Evolutionary conservation across 305 asterid genomes (phyloP).

Genomic region (Caryopteris hybrid): DNA sequence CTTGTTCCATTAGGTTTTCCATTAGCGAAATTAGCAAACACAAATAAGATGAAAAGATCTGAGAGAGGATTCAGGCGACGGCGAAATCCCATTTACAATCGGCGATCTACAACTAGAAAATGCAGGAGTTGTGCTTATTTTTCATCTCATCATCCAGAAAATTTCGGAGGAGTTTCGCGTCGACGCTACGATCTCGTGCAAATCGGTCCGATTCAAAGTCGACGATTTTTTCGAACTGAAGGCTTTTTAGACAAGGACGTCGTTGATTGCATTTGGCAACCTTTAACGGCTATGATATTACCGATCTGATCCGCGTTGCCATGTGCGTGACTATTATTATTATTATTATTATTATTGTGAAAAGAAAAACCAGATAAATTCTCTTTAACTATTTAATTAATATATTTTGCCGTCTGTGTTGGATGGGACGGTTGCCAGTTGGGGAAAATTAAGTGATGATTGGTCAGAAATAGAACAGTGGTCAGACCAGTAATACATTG

Average conservation of each 20-base stretch:
- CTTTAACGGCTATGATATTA: conserved; percentile 16
- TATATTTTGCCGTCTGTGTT: neutral
- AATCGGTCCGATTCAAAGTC: neutral
- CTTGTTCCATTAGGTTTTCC: conserved; percentile 47
- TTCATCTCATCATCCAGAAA: conserved; percentile 29
- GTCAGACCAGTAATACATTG: neutral
- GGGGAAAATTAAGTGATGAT: neutral
- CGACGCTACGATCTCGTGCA: neutral
- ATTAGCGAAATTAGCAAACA: conserved; percentile 25
- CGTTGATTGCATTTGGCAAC: conserved; percentile 1
- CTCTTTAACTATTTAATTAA: neutral
- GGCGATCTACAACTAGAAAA: conserved; percentile 21
- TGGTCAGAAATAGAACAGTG: neutral
- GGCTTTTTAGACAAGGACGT: conserved; percentile 20
- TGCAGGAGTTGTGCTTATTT: conserved; percentile 9
- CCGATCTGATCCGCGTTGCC: conserved; percentile 25
- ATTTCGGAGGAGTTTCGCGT: neutral
- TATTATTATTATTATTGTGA: neutral
- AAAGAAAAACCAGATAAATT: neutral
- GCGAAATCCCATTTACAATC: conserved; percentile 49
- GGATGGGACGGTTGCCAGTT: conserved; percentile 14
- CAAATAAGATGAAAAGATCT: conserved; percentile 15
- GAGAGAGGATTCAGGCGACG: conserved; percentile 25
- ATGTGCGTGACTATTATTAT: neutral
- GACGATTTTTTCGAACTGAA: neutral